Conservation (phyloP, 495 filamentous ascomycete genomes). For the Podospora anserina region DNA sequence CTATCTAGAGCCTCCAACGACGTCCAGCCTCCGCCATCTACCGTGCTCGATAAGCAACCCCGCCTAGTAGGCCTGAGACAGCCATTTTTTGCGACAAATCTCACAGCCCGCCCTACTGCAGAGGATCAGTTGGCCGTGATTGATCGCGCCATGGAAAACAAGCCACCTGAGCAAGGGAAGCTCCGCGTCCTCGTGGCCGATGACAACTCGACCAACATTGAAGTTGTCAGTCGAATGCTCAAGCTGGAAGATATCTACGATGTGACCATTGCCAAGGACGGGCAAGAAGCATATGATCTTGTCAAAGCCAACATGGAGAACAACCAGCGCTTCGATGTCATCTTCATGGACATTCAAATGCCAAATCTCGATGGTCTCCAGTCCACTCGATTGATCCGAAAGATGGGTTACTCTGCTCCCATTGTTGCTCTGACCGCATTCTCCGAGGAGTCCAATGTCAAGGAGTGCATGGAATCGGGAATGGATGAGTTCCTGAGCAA, state of each 20-base stretch:
- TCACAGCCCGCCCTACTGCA: conserved; percentile 34
- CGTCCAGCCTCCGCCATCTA: conserved; percentile 23
- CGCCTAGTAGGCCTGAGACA: conserved; percentile 79
- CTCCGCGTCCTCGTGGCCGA: conserved; percentile 88
- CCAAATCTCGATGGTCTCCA: conserved; percentile 87
- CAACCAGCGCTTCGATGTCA: conserved; percentile 69
- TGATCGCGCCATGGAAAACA: conserved; percentile 50
- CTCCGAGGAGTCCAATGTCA: conserved; percentile 83
- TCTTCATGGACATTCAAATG: conserved; percentile 97
- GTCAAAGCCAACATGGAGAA: conserved; percentile 79
- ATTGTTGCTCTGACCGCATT: conserved; percentile 92
- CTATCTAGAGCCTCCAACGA: conserved; percentile 32
- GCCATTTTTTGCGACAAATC: conserved; percentile 73
- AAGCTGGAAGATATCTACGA: conserved; percentile 61
- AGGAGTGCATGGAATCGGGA: conserved; percentile 73
- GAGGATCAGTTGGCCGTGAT: conserved; percentile 43
- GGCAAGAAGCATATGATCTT: conserved; percentile 81
- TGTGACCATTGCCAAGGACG: conserved; percentile 78
- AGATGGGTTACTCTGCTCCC: conserved; percentile 82
- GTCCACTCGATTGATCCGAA: conserved; percentile 79
- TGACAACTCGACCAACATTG: conserved; percentile 92
- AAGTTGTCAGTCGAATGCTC: conserved; percentile 67
- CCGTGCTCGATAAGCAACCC: conserved; percentile 56
- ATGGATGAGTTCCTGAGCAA: conserved; percentile 75
- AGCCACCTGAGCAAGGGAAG: conserved; percentile 53